Percentiles rank a stretch among this genome's conserved stretches.
Evolutionary conservation across 1,284 basidiomycete species (phyloP).

Genomic region (Violaceomyces palustris): DNA sequence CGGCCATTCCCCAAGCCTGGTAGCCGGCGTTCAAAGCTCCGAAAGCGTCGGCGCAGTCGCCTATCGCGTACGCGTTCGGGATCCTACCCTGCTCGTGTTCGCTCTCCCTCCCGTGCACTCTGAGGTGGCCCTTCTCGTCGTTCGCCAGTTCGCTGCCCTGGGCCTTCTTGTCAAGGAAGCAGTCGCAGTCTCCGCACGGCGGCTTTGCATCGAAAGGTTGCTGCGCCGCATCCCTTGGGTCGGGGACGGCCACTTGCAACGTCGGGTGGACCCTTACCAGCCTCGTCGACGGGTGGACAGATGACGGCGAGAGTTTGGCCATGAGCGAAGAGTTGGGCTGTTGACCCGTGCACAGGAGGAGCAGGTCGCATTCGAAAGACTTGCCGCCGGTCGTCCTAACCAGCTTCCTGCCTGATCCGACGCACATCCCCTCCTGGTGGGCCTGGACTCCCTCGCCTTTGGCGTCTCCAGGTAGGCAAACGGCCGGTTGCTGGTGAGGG

Average conservation of each 20-base stretch:
- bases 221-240: conserved; percentile 34
- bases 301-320: conserved; percentile 38
- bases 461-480: conserved; percentile 25
- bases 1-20: conserved; percentile 52
- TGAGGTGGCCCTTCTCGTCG: conserved; percentile 12
- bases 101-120: background rate
- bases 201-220: conserved; percentile 37
- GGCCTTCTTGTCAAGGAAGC: conserved; percentile 50
- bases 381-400: conserved; percentile 48
- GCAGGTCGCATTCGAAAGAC: conserved; percentile 44
- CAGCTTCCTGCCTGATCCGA: conserved; percentile 32
- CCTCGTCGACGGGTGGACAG: conserved; percentile 40
- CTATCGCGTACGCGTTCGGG: conserved; percentile 48
- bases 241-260: conserved; percentile 43
- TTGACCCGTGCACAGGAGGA: conserved; percentile 51
- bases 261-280: conserved; percentile 41
- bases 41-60: conserved; percentile 50
- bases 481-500: conserved; percentile 3
- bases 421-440: conserved; percentile 29
- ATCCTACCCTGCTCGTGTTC: conserved; percentile 12
- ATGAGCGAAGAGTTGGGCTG: conserved; percentile 48
- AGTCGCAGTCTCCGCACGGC: conserved; percentile 51
- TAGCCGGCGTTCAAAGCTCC: conserved; percentile 51
- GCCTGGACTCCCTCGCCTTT: conserved; percentile 34
- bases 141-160: conserved; percentile 10